Conservation (phyloP, 805 yeast genomes). For the Zygoascus flipseniorum region DNA sequence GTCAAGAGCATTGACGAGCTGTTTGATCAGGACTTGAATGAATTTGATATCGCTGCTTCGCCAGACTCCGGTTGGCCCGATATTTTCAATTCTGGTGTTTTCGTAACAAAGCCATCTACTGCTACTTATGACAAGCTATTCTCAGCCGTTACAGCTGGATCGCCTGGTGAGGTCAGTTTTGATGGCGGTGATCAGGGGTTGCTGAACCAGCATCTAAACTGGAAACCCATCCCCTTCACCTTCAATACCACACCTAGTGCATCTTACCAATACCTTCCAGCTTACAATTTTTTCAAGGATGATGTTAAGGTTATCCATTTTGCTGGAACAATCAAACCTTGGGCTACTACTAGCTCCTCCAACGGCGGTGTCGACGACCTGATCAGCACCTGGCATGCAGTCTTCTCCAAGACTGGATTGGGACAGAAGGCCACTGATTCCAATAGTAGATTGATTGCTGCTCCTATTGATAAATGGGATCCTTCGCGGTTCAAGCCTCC, state of each 20-base stretch:
- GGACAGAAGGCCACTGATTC: neutral
- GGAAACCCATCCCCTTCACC: conserved; percentile 70
- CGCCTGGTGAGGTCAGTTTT: conserved; percentile 33
- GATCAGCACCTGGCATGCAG: conserved; percentile 15
- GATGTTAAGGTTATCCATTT: conserved; percentile 35
- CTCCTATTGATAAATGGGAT: conserved; percentile 21
- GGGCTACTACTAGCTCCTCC: conserved; percentile 21
- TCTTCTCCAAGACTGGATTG: conserved; percentile 4
- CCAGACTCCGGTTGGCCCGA: conserved; percentile 94
- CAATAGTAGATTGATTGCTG: neutral
- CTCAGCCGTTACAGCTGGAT: conserved; percentile 15
- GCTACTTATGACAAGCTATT: conserved; percentile 36
- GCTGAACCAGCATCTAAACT: conserved; percentile 63
- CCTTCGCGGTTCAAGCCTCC: conserved; percentile 22
- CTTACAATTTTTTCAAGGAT: conserved; percentile 43
- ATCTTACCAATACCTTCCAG: conserved; percentile 66
- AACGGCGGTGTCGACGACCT: conserved; percentile 7
- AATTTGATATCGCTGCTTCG: conserved; percentile 34
- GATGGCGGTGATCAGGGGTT: conserved; percentile 95
- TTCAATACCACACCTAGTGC: conserved; percentile 72
- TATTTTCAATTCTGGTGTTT: conserved; percentile 73
- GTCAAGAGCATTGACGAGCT: conserved; percentile 26
- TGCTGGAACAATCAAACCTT: conserved; percentile 33
- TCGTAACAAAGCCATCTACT: conserved; percentile 48
- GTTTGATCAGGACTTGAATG: conserved; percentile 17